These are phyloP conservation scores for Epichloe uncinata DNA, from an alignment of 2,329 filamentous ascomycete genomes.

Conservation along the genomic window DNA sequence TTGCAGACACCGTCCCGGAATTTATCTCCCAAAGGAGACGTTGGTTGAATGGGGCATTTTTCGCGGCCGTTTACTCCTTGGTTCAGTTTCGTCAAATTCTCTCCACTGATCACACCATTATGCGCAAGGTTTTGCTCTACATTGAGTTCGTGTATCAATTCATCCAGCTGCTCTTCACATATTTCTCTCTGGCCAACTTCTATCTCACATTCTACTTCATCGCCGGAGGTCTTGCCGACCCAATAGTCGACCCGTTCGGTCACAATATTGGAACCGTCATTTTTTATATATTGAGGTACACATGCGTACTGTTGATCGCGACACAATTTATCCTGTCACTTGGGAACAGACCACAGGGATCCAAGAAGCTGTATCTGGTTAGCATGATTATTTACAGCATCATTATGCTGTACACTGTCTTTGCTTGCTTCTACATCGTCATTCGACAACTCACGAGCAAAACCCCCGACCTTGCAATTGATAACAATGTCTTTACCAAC, in stretches of 20 bases:
- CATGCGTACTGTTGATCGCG: constrained; percentile 74
- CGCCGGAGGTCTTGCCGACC: constrained; percentile 74
- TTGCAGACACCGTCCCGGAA: constrained; percentile 72
- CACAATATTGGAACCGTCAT: constrained; percentile 73
- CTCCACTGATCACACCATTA: constrained; percentile 79
- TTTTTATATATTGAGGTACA: constrained; percentile 82
- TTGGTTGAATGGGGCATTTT: constrained; percentile 98
- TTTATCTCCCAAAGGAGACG: constrained; percentile 93
- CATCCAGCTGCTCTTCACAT: constrained; percentile 85
- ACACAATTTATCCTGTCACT: constrained; percentile 95
- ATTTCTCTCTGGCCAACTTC: constrained; percentile 97
- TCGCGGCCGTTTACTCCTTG: constrained; percentile 93
- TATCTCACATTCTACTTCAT: constrained; percentile 99
- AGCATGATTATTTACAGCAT: constrained; percentile 83
- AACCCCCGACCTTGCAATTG: constrained; percentile 40
- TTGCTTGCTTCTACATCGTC: constrained; percentile 80
- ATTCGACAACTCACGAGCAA: constrained; percentile 57
- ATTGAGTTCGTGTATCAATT: constrained; percentile 95
- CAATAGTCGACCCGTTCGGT: constrained; percentile 76
- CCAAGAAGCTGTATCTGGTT: constrained; percentile 76
- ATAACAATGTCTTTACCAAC: constrained; percentile 89
- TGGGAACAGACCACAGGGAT: constrained; percentile 90
- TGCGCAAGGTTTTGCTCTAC: constrained; percentile 81
- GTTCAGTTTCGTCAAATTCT: constrained; percentile 92
- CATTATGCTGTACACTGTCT: constrained; percentile 94